Evolutionary conservation across 768 basidiomycete genomes (phyloP), one percentile per base, ranked within the genome.

Genomic region (Imleria badia): DNA sequence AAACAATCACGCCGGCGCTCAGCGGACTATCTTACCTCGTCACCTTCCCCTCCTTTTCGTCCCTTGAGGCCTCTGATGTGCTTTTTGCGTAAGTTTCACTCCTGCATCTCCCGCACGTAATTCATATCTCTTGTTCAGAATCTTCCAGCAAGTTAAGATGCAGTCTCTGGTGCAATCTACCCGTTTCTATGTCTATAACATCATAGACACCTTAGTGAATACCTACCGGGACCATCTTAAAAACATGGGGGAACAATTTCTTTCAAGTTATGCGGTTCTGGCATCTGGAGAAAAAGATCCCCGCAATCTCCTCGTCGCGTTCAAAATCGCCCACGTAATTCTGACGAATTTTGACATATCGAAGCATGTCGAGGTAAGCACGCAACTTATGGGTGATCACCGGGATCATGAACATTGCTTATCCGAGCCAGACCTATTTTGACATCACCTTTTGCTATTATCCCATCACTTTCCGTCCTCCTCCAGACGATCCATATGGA

Each of bases 391-490:
- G 17, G 15, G 14, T 9, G 42, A 42, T 40, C 5, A 22, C 26
- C 26, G 9, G 14, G 22, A 43, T 20, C 22, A 38, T 35, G 19
- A 44, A 26, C 38, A n/a, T 44, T 19, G 14, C 29, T 17, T 51
- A 26, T 35, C 36, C n/a, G 42, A 19, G 30, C 7, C 61, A 98
- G 94, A 82, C 87, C 48, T 76, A 98, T 45, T 98, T 96, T 74
- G 92, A 98, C 64, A 86, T 98, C 67, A 90, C 87, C 0, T 98
- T 95, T 70, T 98, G 97, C 70, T 99, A 99, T 70, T 99, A 98
- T 73, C 97, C 97, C 0, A 98, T 99, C 52, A 92, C 94, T 0
- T 99, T 97, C 75, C 82, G 89, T 54, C 94, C 96, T 10, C 93
- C 95, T 17, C 89, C 93, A 1, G 87, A 94, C 61, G 94, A 98